Evolutionary conservation across 306 rosid genomes (phyloP).

Genomic region (Senna siamea): DNA sequence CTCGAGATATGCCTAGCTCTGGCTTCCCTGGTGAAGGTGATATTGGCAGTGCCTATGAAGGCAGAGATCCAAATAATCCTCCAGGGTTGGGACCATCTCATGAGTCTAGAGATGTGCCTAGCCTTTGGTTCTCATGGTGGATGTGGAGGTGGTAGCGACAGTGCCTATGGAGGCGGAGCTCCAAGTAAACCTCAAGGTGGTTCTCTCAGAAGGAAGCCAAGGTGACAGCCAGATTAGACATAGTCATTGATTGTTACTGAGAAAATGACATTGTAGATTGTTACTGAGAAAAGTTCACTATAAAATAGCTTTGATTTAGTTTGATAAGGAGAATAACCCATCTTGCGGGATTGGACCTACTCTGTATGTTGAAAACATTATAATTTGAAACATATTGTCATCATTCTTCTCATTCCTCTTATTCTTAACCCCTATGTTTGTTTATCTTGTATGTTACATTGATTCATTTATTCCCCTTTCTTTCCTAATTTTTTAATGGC

Average conservation of each 20-base stretch:
- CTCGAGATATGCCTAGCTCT: constrained; percentile 16
- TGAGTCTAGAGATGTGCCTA: constrained; percentile 31
- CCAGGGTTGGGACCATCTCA: constrained; percentile 25
- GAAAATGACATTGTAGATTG: background rate
- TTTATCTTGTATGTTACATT: background rate
- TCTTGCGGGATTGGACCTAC: background rate
- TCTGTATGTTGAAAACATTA: too few relatives aligned
- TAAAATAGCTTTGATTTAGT: too few relatives aligned
- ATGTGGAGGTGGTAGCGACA: background rate
- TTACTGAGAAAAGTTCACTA: background rate
- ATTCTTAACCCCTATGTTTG: background rate
- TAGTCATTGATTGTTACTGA: background rate
- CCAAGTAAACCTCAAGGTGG: background rate
- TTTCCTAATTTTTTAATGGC: too few relatives aligned
- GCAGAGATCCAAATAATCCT: background rate
- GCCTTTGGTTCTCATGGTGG: background rate
- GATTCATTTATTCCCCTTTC: background rate
- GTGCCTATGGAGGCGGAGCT: background rate
- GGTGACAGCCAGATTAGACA: background rate
- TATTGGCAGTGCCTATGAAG: background rate
- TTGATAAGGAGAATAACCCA: background rate
- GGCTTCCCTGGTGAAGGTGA: background rate
- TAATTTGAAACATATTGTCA: too few relatives aligned
- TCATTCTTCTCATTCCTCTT: too few relatives aligned
- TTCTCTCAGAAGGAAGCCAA: background rate